phyloP scores from a whole-genome alignment of 257 asterid species.

The Solanum chilense region DNA sequence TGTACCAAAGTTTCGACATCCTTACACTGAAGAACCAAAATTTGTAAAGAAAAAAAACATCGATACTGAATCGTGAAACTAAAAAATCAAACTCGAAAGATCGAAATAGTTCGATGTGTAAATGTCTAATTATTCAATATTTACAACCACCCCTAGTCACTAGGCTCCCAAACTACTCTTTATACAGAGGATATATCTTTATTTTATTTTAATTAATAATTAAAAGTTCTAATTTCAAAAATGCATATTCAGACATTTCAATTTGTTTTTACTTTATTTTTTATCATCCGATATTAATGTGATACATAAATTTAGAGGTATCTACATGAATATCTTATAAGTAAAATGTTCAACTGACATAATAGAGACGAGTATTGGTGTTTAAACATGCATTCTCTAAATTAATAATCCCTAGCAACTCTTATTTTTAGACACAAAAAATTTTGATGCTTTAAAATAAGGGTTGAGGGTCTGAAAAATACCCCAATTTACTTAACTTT shows the following conservation, averaged over 20 bases:
- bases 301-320: neutral
- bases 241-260: neutral
- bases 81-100: no score
- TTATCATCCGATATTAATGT: neutral
- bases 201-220: no score
- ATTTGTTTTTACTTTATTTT: neutral
- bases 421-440: no score
- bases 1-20: neutral
- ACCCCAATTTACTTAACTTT: no score
- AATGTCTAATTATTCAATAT: no score
- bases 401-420: no score
- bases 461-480: no score
- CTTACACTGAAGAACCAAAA: neutral
- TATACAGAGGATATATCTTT: neutral
- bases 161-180: neutral
- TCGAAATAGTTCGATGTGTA: no score
- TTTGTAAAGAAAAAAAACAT: no score
- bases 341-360: neutral
- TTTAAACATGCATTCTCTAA: neutral
- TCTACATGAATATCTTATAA: neutral
- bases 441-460: no score
- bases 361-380: neutral
- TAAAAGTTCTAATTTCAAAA: neutral
- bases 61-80: neutral
- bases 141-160: neutral